Conservation (phyloP, 139 green algal species). For the Pycnococcus provasolii region DNA sequence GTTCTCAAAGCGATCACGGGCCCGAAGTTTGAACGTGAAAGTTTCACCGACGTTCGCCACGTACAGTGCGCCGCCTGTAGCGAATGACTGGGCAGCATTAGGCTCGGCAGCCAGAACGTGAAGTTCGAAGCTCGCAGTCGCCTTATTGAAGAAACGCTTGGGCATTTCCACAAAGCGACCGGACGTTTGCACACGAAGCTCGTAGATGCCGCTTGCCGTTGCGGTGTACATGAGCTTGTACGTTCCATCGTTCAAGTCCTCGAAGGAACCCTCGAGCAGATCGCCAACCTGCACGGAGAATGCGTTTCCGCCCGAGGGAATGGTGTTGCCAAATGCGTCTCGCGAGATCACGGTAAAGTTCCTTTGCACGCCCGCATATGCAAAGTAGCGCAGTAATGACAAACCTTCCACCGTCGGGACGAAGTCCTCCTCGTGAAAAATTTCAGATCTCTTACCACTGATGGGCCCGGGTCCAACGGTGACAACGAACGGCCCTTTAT, state of each 20-base stretch:
- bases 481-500: background rate
- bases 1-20: background rate
- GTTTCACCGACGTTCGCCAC: background rate
- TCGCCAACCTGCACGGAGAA: slow-evolving; percentile 15
- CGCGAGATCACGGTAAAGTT: slow-evolving; percentile 12
- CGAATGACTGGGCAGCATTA: too few species aligned
- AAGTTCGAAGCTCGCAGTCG: background rate
- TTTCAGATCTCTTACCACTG: background rate
- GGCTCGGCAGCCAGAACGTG: background rate
- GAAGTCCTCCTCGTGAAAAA: too few species aligned
- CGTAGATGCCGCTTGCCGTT: slow-evolving; percentile 4
- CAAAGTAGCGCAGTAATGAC: background rate
- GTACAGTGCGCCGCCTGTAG: background rate
- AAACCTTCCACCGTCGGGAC: too few species aligned
- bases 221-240: slow-evolving; percentile 13
- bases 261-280: slow-evolving; percentile 1
- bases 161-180: too few species aligned
- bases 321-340: slow-evolving; percentile 11
- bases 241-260: slow-evolving; percentile 9
- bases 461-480: background rate
- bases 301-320: slow-evolving; percentile 8
- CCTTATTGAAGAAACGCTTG: slow-evolving; percentile 8
- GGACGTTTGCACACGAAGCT: background rate
- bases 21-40: background rate
- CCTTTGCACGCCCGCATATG: background rate